These are phyloP conservation scores for Solanum rostratum DNA, from an alignment of 257 asterid species.

Conservation along the genomic window DNA sequence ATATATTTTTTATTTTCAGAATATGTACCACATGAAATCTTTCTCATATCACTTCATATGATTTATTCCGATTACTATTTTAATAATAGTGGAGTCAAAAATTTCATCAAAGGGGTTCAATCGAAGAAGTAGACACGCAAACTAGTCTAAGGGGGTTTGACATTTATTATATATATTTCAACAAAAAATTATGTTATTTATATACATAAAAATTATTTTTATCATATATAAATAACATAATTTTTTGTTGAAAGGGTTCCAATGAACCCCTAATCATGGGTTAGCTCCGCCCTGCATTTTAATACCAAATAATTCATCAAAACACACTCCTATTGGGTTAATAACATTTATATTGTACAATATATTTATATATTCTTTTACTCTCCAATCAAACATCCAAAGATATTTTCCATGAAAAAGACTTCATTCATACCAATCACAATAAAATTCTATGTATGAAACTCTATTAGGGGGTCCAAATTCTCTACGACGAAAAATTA, in stretches of 20 bases:
- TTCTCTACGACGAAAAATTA: too few species aligned
- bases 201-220: too few species aligned
- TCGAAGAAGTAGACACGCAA: too few species aligned
- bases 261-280: too few species aligned
- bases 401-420: background rate
- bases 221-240: too few species aligned
- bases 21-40: accelerated
- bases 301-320: background rate
- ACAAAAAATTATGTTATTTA: too few species aligned
- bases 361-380: background rate
- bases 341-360: background rate
- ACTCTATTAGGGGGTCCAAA: background rate
- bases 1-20: background rate
- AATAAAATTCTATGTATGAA: background rate
- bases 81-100: background rate
- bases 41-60: background rate
- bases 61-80: background rate
- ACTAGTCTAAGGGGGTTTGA: too few species aligned
- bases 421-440: background rate
- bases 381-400: background rate
- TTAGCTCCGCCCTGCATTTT: too few species aligned
- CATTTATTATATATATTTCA: too few species aligned
- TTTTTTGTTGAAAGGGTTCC: too few species aligned
- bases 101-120: too few species aligned
- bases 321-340: background rate